Conservation (phyloP, 768 basidiomycete species). For the Lactifluus piperatus region DNA sequence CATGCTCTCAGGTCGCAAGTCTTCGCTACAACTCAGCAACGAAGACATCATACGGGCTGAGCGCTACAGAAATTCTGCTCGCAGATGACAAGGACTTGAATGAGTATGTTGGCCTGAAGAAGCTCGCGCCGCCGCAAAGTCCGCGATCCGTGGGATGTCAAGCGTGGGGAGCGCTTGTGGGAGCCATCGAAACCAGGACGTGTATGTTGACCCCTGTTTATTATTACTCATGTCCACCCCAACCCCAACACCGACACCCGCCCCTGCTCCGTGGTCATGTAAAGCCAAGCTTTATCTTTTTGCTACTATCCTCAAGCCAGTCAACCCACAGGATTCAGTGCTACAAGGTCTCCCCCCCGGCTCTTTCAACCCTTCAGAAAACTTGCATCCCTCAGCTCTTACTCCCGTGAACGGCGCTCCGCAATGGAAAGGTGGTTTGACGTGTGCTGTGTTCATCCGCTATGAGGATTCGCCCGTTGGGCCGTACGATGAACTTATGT, state of each 20-base stretch:
- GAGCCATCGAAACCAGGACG: too few relatives aligned
- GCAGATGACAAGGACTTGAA: conserved; percentile 93
- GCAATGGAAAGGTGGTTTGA: conserved; percentile 10
- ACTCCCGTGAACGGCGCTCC: background rate
- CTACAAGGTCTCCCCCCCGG: conserved; percentile 16
- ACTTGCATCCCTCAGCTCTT: conserved; percentile 13
- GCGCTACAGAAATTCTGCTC: conserved; percentile 79
- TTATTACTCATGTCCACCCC: too few relatives aligned
- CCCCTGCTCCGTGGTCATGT: conserved; percentile 11
- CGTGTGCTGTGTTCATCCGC: background rate
- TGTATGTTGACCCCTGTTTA: too few relatives aligned
- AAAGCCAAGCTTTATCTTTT: conserved; percentile 9
- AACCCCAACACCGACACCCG: background rate
- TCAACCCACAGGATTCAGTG: background rate
- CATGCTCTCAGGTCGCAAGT: conserved; percentile 70
- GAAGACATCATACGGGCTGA: conserved; percentile 55
- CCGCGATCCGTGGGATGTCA: conserved; percentile 51
- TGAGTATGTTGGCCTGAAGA: conserved; percentile 81
- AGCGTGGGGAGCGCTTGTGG: conserved; percentile 53
- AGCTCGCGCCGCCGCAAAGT: conserved; percentile 74
- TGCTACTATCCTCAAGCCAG: background rate
- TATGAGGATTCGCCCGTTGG: conserved; percentile 15
- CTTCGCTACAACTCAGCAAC: conserved; percentile 83
- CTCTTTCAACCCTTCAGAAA: conserved; percentile 12
- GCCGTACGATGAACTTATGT: conserved; percentile 17